Evolutionary conservation across 331 rosid species (phyloP).

Genomic region (Cydonia oblonga): DNA sequence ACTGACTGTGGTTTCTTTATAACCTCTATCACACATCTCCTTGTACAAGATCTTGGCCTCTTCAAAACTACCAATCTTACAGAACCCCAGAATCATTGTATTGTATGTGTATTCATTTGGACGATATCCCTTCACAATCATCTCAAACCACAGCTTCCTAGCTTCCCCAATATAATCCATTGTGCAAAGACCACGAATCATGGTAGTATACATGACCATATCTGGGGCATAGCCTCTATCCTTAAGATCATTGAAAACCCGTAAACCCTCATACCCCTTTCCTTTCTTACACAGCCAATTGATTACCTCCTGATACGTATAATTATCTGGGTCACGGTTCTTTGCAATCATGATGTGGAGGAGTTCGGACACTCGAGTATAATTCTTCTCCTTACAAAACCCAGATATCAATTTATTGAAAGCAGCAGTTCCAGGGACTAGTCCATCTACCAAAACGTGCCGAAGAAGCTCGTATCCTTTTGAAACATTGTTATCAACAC

Average conservation of each 20-base stretch:
- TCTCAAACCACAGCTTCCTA: constrained; percentile 75
- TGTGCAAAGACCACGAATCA: constrained; percentile 47
- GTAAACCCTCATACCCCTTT: constrained; percentile 31
- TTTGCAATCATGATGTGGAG: constrained; percentile 59
- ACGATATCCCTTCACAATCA: constrained; percentile 52
- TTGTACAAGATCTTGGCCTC: constrained; percentile 34
- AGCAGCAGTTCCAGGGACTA: constrained; percentile 30
- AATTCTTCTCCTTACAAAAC: constrained; percentile 34
- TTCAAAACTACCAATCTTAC: constrained; percentile 31
- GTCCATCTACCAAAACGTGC: constrained; percentile 43
- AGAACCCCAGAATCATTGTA: constrained; percentile 41
- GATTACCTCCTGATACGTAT: constrained; percentile 51
- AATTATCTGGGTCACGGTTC: constrained; percentile 28
- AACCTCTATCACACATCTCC: constrained; percentile 52
- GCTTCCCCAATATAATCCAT: constrained; percentile 40
- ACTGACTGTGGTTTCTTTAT: constrained; percentile 28
- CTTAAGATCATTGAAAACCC: constrained; percentile 59
- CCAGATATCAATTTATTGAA: constrained; percentile 45
- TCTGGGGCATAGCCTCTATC: constrained; percentile 65
- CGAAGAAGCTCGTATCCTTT: constrained; percentile 53
- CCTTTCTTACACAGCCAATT: constrained; percentile 41
- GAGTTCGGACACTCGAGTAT: constrained; percentile 43
- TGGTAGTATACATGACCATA: constrained; percentile 58
- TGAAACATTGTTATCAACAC: constrained; percentile 27
- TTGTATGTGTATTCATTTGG: constrained; percentile 53